phyloP scores from a whole-genome alignment of 2,329 filamentous ascomycete species.

The Berkeleyomyces basicola region DNA sequence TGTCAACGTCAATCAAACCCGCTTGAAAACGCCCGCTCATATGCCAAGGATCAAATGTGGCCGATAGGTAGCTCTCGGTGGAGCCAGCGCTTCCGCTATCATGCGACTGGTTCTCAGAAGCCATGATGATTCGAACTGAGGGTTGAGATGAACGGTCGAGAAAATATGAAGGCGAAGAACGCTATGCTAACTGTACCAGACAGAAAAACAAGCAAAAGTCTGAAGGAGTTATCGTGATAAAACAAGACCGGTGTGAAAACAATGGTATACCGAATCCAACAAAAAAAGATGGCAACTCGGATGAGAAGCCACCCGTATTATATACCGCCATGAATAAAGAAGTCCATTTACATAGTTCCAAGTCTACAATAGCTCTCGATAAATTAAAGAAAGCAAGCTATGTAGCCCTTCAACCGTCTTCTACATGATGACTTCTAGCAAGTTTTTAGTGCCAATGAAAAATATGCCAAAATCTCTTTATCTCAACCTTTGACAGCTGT shows the following conservation, averaged over 20 bases:
- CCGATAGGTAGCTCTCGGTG: not conserved
- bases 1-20: not conserved
- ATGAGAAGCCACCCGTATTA: not conserved
- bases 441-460: no score
- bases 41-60: not conserved
- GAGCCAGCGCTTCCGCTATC: not conserved
- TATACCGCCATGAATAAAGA: not conserved
- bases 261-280: not conserved
- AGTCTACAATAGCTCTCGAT: not conserved
- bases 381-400: not conserved
- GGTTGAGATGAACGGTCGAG: not conserved
- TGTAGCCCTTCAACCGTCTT: not conserved
- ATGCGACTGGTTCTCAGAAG: not conserved
- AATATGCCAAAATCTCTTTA: no score
- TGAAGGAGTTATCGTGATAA: not conserved
- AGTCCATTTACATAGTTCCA: not conserved
- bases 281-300: not conserved
- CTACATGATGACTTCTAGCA: no score
- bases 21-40: not conserved
- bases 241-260: not conserved
- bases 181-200: not conserved
- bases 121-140: not conserved
- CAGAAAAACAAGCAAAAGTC: not conserved
- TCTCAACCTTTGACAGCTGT: no score
- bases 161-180: not conserved